Evolutionary conservation across 306 rosid species (phyloP).

Genomic region (Fragaria vesca): DNA sequence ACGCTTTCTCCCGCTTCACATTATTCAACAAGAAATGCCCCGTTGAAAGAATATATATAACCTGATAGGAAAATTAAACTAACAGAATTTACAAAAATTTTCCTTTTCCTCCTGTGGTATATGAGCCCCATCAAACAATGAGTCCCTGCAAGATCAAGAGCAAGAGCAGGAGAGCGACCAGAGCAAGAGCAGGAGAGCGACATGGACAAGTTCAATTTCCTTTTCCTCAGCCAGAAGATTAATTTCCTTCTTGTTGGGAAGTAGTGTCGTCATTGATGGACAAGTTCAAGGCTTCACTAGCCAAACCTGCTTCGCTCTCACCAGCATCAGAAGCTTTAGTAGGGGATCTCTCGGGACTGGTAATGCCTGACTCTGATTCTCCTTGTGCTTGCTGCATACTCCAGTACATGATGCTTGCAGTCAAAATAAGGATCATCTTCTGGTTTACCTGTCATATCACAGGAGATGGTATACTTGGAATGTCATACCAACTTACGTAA

Average conservation of each 20-base stretch:
- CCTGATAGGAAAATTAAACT: conserved; percentile 22
- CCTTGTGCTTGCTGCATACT: conserved; percentile 67
- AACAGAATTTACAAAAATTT: conserved; percentile 42
- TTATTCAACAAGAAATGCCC: conserved; percentile 34
- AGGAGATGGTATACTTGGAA: conserved; percentile 7
- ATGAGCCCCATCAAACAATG: conserved; percentile 21
- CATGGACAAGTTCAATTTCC: not conserved
- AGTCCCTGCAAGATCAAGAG: conserved; percentile 16
- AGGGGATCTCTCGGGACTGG: conserved; percentile 34
- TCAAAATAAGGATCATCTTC: conserved; percentile 91
- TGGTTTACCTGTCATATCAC: conserved; percentile 65
- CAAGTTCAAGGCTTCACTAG: conserved; percentile 45
- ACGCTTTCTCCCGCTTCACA: conserved; percentile 11
- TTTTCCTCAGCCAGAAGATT: not conserved
- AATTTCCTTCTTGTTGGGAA: conserved; percentile 23
- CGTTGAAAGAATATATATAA: conserved; percentile 44
- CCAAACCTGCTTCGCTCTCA: conserved; percentile 36
- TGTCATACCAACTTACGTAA: not conserved
- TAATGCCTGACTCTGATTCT: conserved; percentile 29
- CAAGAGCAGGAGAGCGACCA: conserved; percentile 8
- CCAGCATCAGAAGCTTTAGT: conserved; percentile 29
- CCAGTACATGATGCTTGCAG: conserved; percentile 98
- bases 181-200: not conserved
- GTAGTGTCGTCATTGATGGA: conserved; percentile 31
- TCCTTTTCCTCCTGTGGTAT: conserved; percentile 42